Evolutionary conservation across 176 grass and related monocot genomes (phyloP).

Genomic region (Zoysia pacifica): DNA sequence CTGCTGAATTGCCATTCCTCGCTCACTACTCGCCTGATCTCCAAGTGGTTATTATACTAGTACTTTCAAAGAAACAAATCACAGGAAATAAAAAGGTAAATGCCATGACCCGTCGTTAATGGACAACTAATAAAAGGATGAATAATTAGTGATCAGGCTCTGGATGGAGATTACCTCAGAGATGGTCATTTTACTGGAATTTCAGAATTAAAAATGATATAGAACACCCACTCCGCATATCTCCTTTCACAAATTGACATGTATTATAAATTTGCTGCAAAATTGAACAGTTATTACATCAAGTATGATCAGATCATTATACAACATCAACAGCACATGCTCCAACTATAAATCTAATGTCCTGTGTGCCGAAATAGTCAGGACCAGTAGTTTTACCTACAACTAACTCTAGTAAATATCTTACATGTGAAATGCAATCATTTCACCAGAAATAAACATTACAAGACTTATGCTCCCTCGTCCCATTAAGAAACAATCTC

Average conservation of each 20-base stretch:
- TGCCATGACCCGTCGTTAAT: background rate
- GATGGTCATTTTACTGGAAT: background rate
- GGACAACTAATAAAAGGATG: background rate
- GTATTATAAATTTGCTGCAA: slow-evolving; percentile 38
- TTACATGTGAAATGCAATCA: slow-evolving; percentile 46
- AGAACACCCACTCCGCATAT: background rate
- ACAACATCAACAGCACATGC: slow-evolving; percentile 30
- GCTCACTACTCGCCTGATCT: background rate
- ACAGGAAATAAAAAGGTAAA: background rate
- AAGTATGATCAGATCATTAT: slow-evolving; percentile 35
- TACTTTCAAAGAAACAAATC: slow-evolving; percentile 6
- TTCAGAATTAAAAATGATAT: background rate
- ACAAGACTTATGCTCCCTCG: slow-evolving; percentile 16
- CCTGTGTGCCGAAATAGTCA: slow-evolving; percentile 35
- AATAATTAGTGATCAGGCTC: background rate
- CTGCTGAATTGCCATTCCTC: background rate
- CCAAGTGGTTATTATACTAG: background rate
- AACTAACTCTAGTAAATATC: slow-evolving; percentile 49
- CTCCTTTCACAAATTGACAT: slow-evolving; percentile 9
- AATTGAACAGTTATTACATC: slow-evolving; percentile 42
- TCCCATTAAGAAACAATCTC: background rate
- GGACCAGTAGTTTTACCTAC: slow-evolving; percentile 44
- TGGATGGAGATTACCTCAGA: background rate
- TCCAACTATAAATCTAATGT: slow-evolving; percentile 40
- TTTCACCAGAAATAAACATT: slow-evolving; percentile 29